Base-by-base conservation (phyloP, 768 basidiomycete species). In the Paxillus involutus region DNA sequence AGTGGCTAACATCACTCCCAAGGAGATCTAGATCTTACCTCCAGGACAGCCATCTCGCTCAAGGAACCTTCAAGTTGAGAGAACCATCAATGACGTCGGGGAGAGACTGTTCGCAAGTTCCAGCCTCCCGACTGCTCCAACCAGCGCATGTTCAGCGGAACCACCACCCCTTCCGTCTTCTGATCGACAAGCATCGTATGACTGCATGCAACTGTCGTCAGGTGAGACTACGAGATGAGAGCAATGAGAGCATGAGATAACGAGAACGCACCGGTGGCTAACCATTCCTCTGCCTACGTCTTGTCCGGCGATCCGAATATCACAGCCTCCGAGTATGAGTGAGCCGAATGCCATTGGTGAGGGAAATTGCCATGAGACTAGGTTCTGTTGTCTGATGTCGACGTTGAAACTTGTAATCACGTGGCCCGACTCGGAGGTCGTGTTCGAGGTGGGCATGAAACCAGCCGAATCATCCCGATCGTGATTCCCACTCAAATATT, bases 141-240 rank as follows among this genome's bases (percentile, higher is more conserved):
- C 36, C 17, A 90, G 68, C 10, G 75, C 79, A 30, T 86, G 63
- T 97, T 96, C 52, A 97, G 73, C 0, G 94, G 94, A 0, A 95
- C 88, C 33, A 84, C 68, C 13, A 91, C 88, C 0, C 79, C 76
- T 61, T 96, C 94, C 0, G 85, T 88, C 65, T 81, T 80, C 69
- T 96, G 94, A 64, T 97, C 84, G 1, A 96, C 91, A 17, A 95
- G 73, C 91, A 96, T 94, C 0, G 93, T 92, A 69, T 96, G 94
- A 6, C 84, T 83, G 36, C 0, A 13, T 36, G 12, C 24, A 5
- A 19, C 26, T 16, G 21, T 29, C 44, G 35, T 51, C 16, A 9
- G 11, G 11, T 39, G 5, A 49, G 17, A 17, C 29, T 7, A 7
- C 7, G 12, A n/a, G 19, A 37, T 46, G 4, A 35, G 21, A 24